These are phyloP conservation scores for Mucor lusitanicus DNA, from an alignment of 371 early-diverging fungal genomes.

Conservation along the genomic window DNA sequence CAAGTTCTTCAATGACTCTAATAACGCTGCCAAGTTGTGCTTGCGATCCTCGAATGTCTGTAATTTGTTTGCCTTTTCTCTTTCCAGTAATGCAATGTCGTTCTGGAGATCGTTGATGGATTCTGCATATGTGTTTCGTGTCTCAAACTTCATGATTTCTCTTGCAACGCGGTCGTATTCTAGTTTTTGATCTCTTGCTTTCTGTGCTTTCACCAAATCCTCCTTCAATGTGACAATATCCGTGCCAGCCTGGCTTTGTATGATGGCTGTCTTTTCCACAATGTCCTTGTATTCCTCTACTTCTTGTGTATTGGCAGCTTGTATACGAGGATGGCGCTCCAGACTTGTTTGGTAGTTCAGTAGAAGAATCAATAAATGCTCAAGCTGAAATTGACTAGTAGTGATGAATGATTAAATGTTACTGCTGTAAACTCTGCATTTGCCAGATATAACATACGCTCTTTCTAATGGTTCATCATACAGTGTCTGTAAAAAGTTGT, in stretches of 20 bases:
- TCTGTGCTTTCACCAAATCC: slow-evolving; percentile 49
- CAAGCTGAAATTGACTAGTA: slow-evolving; percentile 35
- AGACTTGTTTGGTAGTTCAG: slow-evolving; percentile 41
- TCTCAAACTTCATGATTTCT: slow-evolving; percentile 50
- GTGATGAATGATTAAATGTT: neutral
- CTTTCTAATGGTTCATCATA: slow-evolving; percentile 33
- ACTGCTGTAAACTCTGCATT: neutral
- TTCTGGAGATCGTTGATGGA: slow-evolving; percentile 32
- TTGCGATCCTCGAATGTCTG: slow-evolving; percentile 34
- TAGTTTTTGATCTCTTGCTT: slow-evolving; percentile 48
- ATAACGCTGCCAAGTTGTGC: slow-evolving; percentile 25
- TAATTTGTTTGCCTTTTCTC: slow-evolving; percentile 35
- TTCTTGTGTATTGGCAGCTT: slow-evolving; percentile 52
- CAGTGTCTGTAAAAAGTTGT: slow-evolving; percentile 27
- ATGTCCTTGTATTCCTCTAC: slow-evolving; percentile 42
- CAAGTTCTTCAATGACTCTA: slow-evolving; percentile 29
- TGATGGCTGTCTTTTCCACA: slow-evolving; percentile 31
- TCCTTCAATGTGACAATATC: slow-evolving; percentile 49
- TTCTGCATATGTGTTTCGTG: slow-evolving; percentile 47
- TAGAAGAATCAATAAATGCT: slow-evolving; percentile 35
- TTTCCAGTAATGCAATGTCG: slow-evolving; percentile 41
- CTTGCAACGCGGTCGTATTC: slow-evolving; percentile 61
- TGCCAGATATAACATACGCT: slow-evolving; percentile 33
- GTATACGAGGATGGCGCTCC: slow-evolving; percentile 41
- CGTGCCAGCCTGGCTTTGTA: slow-evolving; percentile 29